phyloP scores from a whole-genome alignment of 805 yeast genomes.

The Suhomyces kilbournensis region DNA sequence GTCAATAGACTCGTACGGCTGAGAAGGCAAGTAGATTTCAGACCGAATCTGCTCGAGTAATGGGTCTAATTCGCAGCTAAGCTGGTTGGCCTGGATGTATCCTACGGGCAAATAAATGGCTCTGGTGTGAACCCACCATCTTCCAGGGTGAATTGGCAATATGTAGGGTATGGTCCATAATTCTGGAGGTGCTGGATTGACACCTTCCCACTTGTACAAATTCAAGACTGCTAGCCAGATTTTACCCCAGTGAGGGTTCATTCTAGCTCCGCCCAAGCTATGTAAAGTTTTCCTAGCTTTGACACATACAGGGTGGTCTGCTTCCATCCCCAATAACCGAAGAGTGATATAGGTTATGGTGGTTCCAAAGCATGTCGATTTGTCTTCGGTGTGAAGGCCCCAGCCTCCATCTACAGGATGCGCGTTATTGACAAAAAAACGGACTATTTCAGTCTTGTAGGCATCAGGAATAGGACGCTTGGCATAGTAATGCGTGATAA shows the following conservation, averaged over 20 bases:
- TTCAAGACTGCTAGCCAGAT: conserved; percentile 81
- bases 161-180: conserved; percentile 82
- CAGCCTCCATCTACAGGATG: conserved; percentile 99
- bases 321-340: conserved; percentile 72
- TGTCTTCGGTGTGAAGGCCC: conserved; percentile 93
- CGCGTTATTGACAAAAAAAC: conserved; percentile 86
- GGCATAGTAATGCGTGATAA: conserved; percentile 70
- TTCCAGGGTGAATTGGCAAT: conserved; percentile 85
- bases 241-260: conserved; percentile 97
- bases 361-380: conserved; percentile 94
- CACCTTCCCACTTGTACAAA: conserved; percentile 92
- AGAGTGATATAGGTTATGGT: conserved; percentile 79
- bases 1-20: conserved; percentile 62
- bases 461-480: conserved; percentile 65
- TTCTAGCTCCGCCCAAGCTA: conserved; percentile 83
- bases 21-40: conserved; percentile 63
- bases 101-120: conserved; percentile 88
- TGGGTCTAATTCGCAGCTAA: conserved; percentile 59
- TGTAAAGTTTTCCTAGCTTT: conserved; percentile 72
- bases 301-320: conserved; percentile 71
- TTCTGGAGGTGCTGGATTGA: conserved; percentile 97
- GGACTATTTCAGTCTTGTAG: conserved; percentile 63
- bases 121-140: conserved; percentile 99
- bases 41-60: conserved; percentile 61
- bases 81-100: conserved; percentile 60